A percentile compares a stretch with the other conserved stretches of the same genome.
These are phyloP conservation scores for Kuraishia ogatae DNA, from an alignment of 805 yeast genomes.

Conservation along the genomic window DNA sequence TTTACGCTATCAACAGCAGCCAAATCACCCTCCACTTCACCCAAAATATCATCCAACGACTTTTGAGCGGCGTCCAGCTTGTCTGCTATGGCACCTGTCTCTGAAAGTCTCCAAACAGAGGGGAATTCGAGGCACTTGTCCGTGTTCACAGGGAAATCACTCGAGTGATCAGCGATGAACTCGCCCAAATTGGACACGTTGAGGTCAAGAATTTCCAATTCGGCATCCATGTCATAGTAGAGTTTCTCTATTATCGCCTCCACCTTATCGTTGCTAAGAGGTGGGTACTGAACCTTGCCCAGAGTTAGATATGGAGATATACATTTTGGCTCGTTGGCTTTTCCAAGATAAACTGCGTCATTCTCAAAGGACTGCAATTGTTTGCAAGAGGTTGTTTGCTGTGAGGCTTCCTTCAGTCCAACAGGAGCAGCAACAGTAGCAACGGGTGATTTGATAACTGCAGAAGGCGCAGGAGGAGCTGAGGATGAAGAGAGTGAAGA, in stretches of 20 bases:
- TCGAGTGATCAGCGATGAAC: slow-evolving; percentile 16
- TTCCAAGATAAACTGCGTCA: slow-evolving; percentile 18
- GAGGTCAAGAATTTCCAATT: slow-evolving; percentile 14
- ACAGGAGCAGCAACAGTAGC: not conserved
- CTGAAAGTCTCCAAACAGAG: slow-evolving; percentile 21
- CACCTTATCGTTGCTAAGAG: slow-evolving; percentile 9
- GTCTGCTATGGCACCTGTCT: slow-evolving; percentile 12
- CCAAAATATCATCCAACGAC: not conserved
- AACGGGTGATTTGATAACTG: too few relatives aligned
- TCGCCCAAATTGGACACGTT: slow-evolving; percentile 12
- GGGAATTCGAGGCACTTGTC: slow-evolving; percentile 14
- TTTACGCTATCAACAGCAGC: not conserved
- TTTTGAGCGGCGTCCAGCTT: not conserved
- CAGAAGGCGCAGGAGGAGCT: too few relatives aligned
- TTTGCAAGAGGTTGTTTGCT: not conserved
- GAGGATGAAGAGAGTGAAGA: too few relatives aligned
- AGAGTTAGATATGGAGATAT: slow-evolving; percentile 16
- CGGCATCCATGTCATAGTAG: slow-evolving; percentile 20
- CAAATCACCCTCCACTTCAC: not conserved
- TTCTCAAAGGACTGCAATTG: slow-evolving; percentile 10
- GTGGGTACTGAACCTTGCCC: slow-evolving; percentile 5
- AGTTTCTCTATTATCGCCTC: slow-evolving; percentile 17
- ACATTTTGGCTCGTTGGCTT: slow-evolving; percentile 10
- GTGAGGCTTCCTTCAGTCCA: not conserved
- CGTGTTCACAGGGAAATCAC: slow-evolving; percentile 12